Percentiles rank a stretch among this genome's conserved stretches.
phyloP scores from a whole-genome alignment of 2,329 filamentous ascomycete genomes.

The Knufia fluminis region DNA sequence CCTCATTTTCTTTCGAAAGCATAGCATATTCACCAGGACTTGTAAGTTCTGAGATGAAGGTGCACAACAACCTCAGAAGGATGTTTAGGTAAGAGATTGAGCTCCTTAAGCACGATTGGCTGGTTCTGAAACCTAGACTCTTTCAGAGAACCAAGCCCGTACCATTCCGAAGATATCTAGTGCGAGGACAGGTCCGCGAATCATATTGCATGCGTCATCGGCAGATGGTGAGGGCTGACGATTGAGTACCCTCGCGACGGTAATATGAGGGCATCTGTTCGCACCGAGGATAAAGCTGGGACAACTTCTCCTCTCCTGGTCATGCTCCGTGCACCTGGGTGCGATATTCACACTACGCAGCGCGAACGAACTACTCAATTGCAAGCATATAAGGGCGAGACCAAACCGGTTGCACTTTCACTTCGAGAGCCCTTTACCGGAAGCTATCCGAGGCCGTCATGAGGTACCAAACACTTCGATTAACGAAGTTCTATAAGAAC shows the following conservation, averaged over 20 bases:
- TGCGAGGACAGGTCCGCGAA: too few relatives aligned
- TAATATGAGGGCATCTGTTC: background rate
- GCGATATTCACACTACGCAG: too few relatives aligned
- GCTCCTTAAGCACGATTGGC: background rate
- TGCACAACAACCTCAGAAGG: too few relatives aligned
- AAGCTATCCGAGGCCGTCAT: conserved; percentile 11
- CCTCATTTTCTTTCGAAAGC: too few relatives aligned
- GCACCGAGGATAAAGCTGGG: background rate
- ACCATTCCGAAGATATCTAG: background rate
- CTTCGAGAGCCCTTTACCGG: background rate
- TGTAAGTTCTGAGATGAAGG: too few relatives aligned
- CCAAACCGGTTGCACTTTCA: background rate
- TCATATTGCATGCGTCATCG: too few relatives aligned
- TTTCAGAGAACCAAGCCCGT: background rate
- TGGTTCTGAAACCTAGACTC: background rate
- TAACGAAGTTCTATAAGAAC: conserved; percentile 23
- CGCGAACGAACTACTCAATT: too few relatives aligned
- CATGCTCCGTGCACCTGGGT: too few relatives aligned
- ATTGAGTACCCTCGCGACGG: background rate
- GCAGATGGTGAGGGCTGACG: background rate
- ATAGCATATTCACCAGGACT: too few relatives aligned
- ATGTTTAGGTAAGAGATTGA: background rate
- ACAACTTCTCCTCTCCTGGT: background rate
- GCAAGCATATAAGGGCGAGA: too few relatives aligned
- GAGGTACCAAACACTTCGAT: conserved; percentile 23